Conservation (phyloP, 768 basidiomycete genomes). For the Mycena vitilis region DNA sequence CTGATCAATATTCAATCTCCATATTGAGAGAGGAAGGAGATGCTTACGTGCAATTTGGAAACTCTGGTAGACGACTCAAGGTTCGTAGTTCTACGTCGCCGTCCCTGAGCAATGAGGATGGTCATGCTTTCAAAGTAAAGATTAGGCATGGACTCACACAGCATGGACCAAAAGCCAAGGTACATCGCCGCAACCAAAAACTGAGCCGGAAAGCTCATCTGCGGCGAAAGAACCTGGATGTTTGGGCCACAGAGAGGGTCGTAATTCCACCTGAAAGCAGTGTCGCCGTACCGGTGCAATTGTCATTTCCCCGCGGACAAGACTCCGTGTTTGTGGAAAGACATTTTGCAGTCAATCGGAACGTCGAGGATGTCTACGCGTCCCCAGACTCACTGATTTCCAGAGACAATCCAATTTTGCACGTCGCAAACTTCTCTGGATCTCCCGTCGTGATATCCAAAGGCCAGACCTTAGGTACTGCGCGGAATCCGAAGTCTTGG, state of each 20-base stretch:
- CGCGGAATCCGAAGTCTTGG: constrained; percentile 8
- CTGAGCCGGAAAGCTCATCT: neutral
- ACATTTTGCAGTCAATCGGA: constrained; percentile 7
- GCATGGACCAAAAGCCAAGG: neutral
- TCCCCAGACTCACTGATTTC: constrained; percentile 32
- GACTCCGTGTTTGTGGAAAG: constrained; percentile 30
- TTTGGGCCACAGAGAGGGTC: constrained; percentile 8
- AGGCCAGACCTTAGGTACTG: constrained; percentile 32
- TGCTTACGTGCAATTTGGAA: constrained; percentile 3
- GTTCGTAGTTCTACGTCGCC: constrained; percentile 1
- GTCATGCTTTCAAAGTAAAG: constrained; percentile 23
- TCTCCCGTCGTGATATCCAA: constrained; percentile 9
- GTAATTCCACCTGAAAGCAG: constrained; percentile 32
- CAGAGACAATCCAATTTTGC: neutral
- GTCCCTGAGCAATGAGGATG: constrained; percentile 5
- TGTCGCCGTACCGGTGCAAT: constrained; percentile 21
- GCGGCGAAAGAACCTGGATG: neutral
- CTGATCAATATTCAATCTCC: constrained; percentile 48
- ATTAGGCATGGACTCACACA: neutral
- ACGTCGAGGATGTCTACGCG: constrained; percentile 22
- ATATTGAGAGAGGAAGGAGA: constrained; percentile 35
- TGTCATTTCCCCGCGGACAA: neutral
- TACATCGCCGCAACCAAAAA: constrained; percentile 17
- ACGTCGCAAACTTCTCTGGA: constrained; percentile 7
- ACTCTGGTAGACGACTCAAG: constrained; percentile 11